Evolutionary conservation across 73 alveolate species (phyloP), one percentile per base, ranked within the genome.

Genomic region (Paramecium sexaurelia): DNA sequence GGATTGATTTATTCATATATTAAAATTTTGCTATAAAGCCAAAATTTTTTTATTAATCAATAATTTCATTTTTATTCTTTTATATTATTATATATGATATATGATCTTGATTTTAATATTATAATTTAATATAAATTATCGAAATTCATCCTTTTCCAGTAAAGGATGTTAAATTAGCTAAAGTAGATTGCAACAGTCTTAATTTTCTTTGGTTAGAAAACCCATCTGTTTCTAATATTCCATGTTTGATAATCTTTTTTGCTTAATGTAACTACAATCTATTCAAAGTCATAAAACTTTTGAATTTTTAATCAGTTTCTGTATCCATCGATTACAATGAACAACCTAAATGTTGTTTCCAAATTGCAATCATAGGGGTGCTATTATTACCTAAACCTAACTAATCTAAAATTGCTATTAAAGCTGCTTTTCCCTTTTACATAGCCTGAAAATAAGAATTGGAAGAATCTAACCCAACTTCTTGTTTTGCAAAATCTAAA

Each of bases 401-500:
- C 55, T 78, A 6, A 41, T 78, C 90, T 17, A 78, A 41, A 9
- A 78, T 78, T 19, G 45, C 36, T 2, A 22, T 78, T 27, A 78
- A 24, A 0, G 90, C 90, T 22, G 43, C 90, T 43, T 13, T 78
- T 37, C 90, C 90, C n/a, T 45, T 41, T 45, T 78, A 22, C 69
- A 78, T 78, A 24, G 68, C 71, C 19, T n/a, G 19, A 78, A 41
- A 78, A 43, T n/a, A 78, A 6, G 68, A 24, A 45, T 78, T 78
- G 41, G 33, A 36, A 24, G 90, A 20, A 78, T 78, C 90, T 41
- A 78, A 22, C 9, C 90, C 90, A 20, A 41, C 90, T 22, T 78
- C 90, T 33, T 78, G 0, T 43, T 78, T 78, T n/a, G 90, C 90
- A 45, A 78, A 78, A 78, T 78, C 90, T 40, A 78, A 43, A 9